These are phyloP conservation scores for Asterella californica DNA, from an alignment of 225 moss, liverwort and hornwort genomes.

Conservation along the genomic window DNA sequence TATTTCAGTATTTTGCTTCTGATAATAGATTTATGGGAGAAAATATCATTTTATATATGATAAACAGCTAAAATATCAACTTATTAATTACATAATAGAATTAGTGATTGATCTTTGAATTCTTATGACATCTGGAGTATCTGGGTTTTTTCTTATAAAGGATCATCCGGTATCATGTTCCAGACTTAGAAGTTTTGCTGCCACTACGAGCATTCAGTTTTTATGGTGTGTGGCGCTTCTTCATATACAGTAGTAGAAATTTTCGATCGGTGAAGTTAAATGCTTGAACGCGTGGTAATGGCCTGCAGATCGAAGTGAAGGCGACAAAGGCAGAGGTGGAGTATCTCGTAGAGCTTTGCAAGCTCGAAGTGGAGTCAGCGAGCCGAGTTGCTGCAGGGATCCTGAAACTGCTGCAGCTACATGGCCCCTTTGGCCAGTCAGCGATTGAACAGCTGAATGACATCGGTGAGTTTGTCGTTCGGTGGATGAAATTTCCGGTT, in stretches of 20 bases:
- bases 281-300: background rate
- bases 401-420: constrained; percentile 77
- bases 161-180: background rate
- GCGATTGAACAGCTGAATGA: constrained; percentile 94
- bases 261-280: background rate
- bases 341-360: constrained; percentile 73
- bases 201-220: background rate
- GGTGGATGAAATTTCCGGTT: background rate
- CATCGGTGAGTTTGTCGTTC: constrained; percentile 53
- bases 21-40: too few species aligned
- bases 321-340: constrained; percentile 89
- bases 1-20: too few species aligned
- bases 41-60: too few species aligned
- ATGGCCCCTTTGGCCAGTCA: constrained; percentile 82
- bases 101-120: too few species aligned
- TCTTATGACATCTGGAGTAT: too few species aligned
- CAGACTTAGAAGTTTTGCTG: background rate
- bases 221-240: background rate
- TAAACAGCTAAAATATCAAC: too few species aligned
- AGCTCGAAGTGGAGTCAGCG: constrained; percentile 84
- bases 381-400: constrained; percentile 89
- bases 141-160: background rate
- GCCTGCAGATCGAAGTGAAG: constrained; percentile 73
- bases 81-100: too few species aligned
- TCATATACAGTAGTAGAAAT: background rate